These are phyloP conservation scores for Petunia axillaris DNA, from an alignment of 257 asterid species.

Conservation along the genomic window DNA sequence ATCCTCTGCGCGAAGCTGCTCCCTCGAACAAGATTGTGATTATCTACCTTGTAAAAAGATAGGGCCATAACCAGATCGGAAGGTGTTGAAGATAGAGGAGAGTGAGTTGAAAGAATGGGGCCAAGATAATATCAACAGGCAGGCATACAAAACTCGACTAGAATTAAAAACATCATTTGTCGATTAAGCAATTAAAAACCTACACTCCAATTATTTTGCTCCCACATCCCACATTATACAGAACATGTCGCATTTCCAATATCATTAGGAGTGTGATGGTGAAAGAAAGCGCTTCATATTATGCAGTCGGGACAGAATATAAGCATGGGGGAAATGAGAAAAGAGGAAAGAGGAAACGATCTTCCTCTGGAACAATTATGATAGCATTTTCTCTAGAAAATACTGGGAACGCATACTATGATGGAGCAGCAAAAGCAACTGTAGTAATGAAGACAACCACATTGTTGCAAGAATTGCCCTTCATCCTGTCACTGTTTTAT, in stretches of 20 bases:
- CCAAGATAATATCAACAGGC: neutral
- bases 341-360: too few relatives aligned
- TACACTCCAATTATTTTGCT: neutral
- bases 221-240: neutral
- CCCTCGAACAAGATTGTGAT: too few relatives aligned
- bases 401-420: neutral
- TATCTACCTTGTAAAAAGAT: too few relatives aligned
- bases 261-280: neutral
- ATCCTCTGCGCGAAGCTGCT: too few relatives aligned
- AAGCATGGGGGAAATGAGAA: too few relatives aligned
- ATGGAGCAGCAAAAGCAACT: neutral
- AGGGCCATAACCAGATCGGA: too few relatives aligned
- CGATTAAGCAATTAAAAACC: neutral
- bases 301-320: too few relatives aligned
- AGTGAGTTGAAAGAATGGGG: too few relatives aligned
- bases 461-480: neutral
- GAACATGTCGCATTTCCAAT: neutral
- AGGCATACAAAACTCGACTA: neutral
- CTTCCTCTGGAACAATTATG: too few relatives aligned
- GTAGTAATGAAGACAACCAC: neutral
- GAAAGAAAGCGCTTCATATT: too few relatives aligned
- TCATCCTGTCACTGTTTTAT: neutral
- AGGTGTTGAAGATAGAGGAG: too few relatives aligned
- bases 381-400: neutral
- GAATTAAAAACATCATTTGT: neutral